Evolutionary conservation across 352 stramenopile species (phyloP), one percentile per base, ranked within the genome.

Genomic region (Elongisporangium undulatum): DNA sequence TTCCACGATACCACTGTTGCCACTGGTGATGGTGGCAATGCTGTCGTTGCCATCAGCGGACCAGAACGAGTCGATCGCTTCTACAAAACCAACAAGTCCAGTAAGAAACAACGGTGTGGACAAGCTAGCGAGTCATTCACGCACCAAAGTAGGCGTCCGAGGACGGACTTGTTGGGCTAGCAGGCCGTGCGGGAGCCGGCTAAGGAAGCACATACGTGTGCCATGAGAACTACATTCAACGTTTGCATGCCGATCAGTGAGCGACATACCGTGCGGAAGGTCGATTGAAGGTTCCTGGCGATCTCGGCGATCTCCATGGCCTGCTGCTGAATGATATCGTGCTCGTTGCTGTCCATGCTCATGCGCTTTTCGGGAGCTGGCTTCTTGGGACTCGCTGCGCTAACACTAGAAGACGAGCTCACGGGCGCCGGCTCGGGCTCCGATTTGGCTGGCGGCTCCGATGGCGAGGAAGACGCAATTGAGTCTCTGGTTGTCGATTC

Each of bases 231-330:
- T 5, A 45, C 10, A 45, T 17, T 45, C 1, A 16, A 17, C 6
- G 29, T 15, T 13, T 45, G 10, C 12, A 17, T 16, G 34, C 12
- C 12, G 17, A 4, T 16, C 34, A 45, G 2, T 45, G 10, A 17
- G 13, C 6, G 4, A 17, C 34, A 17, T 45, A 45, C 34, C 34
- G 34, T 49, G 1, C 66, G 63, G 49, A 80, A 83, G 4, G 72
- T 76, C 26, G 77, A 86, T 62, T 90, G 76, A 50, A 90, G 56
- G 51, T 72, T 90, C 19, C 79, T 72, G 13, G 80, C 78, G 45
- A 88, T 84, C 54, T 86, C 80, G 0, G 72, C 78, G 13, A 90
- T 63, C 61, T 90, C 80, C 61, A 83, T 82, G 15, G 78, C 72
- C 61, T 87, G 74, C 52, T 82, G 74, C 61, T 88, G 71, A 38